Evolutionary conservation across 768 basidiomycete genomes (phyloP), one percentile per base, ranked within the genome.

Genomic region (Omphalotus guepiniiformis): DNA sequence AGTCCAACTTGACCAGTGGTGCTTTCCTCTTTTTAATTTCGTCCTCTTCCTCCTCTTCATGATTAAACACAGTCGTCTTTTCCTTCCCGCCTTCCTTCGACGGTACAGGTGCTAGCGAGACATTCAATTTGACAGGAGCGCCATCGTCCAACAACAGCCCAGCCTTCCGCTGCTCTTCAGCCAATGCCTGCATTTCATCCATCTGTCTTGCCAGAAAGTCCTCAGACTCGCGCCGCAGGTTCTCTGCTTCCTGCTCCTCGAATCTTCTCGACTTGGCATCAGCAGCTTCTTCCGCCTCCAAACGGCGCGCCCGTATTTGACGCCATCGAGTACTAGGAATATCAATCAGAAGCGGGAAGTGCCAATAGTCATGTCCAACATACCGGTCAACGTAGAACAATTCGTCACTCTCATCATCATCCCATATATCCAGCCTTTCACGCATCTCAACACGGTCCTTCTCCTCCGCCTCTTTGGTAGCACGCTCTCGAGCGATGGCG

Each of bases 161-260:
- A 6, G 89, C 90, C 59, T 90, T 88, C 53, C 90, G 83, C 58
- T 96, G 92, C 58, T 94, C 88, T 42, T 89, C 88, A 11, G 88
- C 89, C 23, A 95, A 71, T 2, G 89, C 85, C 54, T 93, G 91
- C 83, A 95, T 88, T 63, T 97, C 93, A 53, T 90, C 90, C 90
- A 95, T 93, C 60, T 96, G 93, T 46, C 83, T 78, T 28, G 90
- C 89, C 50, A 97, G 74, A 76, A 98, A 96, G 53, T 83, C 87
- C 64, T 97, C 95, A 1, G 92, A 93, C 65, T 97, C 93, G 40
- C 82, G 78, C 28, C 91, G 82, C 19, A 96, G 74, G 55, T 90
- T 88, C 61, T 88, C 93, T 6, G 82, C 80, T 65, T 96, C 92
- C 42, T 87, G 85, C 38, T 85, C 84, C 65, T 96, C 94, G 49